phyloP scores from a whole-genome alignment of 192 early-diverging fungal species.

The Gryganskiella cystojenkinii region DNA sequence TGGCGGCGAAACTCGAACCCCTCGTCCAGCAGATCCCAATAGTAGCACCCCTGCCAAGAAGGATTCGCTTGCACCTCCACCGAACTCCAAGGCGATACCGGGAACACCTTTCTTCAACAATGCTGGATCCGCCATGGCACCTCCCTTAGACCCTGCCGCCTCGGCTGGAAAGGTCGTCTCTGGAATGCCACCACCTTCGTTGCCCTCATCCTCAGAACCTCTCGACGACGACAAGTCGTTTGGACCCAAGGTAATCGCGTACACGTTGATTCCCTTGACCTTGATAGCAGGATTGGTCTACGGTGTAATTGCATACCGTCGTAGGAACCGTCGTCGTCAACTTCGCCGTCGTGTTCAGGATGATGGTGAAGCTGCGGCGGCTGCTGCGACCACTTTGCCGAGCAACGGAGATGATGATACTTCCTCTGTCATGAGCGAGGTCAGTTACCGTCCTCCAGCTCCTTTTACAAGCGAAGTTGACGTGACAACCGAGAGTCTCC shows the following conservation, averaged over 20 bases:
- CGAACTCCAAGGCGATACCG: background rate
- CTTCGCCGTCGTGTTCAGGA: conserved; percentile 24
- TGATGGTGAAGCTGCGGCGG: conserved; percentile 21
- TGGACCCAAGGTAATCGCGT: conserved; percentile 10
- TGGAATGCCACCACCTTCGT: background rate
- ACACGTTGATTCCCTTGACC: conserved; percentile 29
- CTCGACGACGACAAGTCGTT: background rate
- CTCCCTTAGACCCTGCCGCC: background rate
- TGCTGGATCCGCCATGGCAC: background rate
- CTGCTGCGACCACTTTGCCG: background rate
- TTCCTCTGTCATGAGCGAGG: conserved; percentile 25
- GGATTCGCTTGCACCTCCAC: background rate
- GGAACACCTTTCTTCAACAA: conserved; percentile 9
- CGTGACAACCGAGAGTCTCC: conserved; percentile 31
- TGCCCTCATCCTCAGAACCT: background rate
- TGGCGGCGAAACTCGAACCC: background rate
- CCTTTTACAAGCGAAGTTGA: conserved; percentile 42
- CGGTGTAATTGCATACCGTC: conserved; percentile 44
- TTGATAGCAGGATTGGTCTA: conserved; percentile 24
- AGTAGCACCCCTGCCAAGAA: background rate
- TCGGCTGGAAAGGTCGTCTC: background rate
- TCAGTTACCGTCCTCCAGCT: conserved; percentile 44
- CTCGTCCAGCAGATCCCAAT: no score
- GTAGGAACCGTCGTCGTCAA: conserved; percentile 17
- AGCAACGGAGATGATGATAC: conserved; percentile 10